Base-by-base conservation (phyloP, 768 basidiomycete species). In the Pulveroboletus sp. region DNA sequence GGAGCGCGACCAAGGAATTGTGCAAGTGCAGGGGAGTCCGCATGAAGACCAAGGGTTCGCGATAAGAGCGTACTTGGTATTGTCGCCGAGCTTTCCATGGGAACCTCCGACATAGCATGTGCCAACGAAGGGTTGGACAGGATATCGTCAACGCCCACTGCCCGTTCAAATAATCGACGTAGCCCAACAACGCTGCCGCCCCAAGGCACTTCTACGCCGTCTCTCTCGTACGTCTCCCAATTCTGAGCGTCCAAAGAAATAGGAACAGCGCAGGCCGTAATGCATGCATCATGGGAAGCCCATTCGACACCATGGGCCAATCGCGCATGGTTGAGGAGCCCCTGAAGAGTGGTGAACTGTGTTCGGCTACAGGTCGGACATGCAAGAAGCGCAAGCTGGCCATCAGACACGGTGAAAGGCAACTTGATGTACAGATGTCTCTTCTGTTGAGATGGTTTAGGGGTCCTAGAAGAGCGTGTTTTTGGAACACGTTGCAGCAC, bases 261-360 rank as follows among this genome's bases (percentile, higher is more conserved):
- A 9, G 68, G 61, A 21, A 71, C 59, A 8, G 76, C 77, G 32
- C 74, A 77, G 35, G 67, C 69, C 43, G 69, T 68, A 21, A 80
- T 73, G 49, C 78, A 79, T 28, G 76, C 73, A 39, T 80, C 79
- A 50, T 79, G 77, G 30, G 71, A 77, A 15, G 74, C 71, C 63
- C 71, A 79, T 49, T 78, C 73, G 36, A 74, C 62, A 12, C 69
- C 63, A 50, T 79, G 77, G 8, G 72, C 65, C n/a, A 79, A 60
- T 15, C 79, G 75, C 36, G 73, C 76, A 56, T 79, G 77, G 44
- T 79, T 79, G 27, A 80, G 64, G 35, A 80, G 67, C 11, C 77
- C 77, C 50, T 79, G 77, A 7, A 80, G 67, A 24, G 69, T 78
- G 21, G 74, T 76, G 56, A 79, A 78, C 41, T 80, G 75, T 7